Evolutionary conservation across 768 basidiomycete species (phyloP), one percentile per base, ranked within the genome.

Genomic region (Hericium erinaceus): DNA sequence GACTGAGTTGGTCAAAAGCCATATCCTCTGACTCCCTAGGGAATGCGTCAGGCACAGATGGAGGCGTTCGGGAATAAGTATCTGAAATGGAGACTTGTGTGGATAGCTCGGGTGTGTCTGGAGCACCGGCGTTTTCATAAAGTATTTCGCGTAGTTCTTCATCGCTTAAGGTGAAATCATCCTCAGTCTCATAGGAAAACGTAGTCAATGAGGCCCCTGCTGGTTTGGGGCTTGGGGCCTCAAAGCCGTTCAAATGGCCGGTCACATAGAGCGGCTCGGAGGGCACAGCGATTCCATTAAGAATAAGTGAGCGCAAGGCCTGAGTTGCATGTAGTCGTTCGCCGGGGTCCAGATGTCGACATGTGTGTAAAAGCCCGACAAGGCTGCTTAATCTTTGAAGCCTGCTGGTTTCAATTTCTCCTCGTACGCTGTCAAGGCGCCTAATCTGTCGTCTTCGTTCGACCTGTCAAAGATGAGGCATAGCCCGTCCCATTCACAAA

Each of bases 351-450:
- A 67, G 55, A 4, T 24, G 20, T 9, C 55, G 58, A 61, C 61
- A 66, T 4, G 62, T 28, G 22, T 66, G 56, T 13, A 72, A 18
- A 8, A 64, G 49, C 8, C 38, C 41, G 2, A 56, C 64, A 13
- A 74, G 55, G 46, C 72, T 73, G 26, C 70, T 68, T 2, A 91
- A 73, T 49, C 88, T 77, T 55, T 74, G 66, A 41, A 82, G 72
- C 56, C 88, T 81, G 26, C 78, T 77, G 16, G 68, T 64, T 67
- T 91, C 88, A 18, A 89, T 74, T 10, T 70, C 67, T 9, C 80
- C 80, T 52, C 88, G 80, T 7, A 77, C 74, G 9, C 69, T 64
- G 8, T 80, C 72, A 41, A 82, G 67, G 22, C 70, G 73, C 51
- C 79, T 79, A 6, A 73, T 73, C 54, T 78, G 74, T 57, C 74